Conservation (phyloP, 23 red algal genomes). For the Pyropia yezoensis region DNA sequence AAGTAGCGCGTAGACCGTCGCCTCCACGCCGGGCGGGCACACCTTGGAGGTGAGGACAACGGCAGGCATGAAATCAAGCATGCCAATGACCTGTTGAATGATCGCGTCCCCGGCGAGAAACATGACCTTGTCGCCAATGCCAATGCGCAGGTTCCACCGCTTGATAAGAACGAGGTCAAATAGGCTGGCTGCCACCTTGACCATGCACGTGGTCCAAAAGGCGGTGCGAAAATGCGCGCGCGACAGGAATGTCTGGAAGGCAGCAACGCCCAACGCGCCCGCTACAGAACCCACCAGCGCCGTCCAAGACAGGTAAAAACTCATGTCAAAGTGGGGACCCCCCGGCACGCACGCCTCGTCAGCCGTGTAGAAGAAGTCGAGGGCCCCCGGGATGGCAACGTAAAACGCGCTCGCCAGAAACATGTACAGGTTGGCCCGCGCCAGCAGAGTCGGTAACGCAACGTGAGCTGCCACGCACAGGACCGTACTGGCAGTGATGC, state of each 20-base stretch:
- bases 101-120: slow-evolving; percentile 56
- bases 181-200: slow-evolving; percentile 41
- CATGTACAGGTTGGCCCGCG: slow-evolving; percentile 56
- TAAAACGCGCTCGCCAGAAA: slow-evolving; percentile 53
- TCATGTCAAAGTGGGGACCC: slow-evolving; percentile 61
- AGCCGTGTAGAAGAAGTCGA: slow-evolving; percentile 52
- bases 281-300: slow-evolving; percentile 41
- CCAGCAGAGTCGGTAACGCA: slow-evolving; percentile 33
- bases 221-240: slow-evolving; percentile 36
- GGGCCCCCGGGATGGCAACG: slow-evolving; percentile 40
- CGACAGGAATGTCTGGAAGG: slow-evolving; percentile 42
- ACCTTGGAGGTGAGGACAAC: slow-evolving; percentile 61
- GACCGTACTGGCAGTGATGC: slow-evolving; percentile 2
- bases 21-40: slow-evolving; percentile 59
- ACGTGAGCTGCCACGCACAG: slow-evolving; percentile 22
- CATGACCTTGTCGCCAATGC: slow-evolving; percentile 40
- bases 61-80: slow-evolving; percentile 56
- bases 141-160: slow-evolving; percentile 29
- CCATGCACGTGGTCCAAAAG: slow-evolving; percentile 48
- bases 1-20: slow-evolving; percentile 53
- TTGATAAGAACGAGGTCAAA: slow-evolving; percentile 55
- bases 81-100: slow-evolving; percentile 27
- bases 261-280: slow-evolving; percentile 36
- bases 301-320: slow-evolving; percentile 53
- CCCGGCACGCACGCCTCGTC: slow-evolving; percentile 35